A percentile compares a stretch with the other conserved stretches of the same genome.
Conservation (phyloP, 148 eudicot species). For the Cornus florida region DNA sequence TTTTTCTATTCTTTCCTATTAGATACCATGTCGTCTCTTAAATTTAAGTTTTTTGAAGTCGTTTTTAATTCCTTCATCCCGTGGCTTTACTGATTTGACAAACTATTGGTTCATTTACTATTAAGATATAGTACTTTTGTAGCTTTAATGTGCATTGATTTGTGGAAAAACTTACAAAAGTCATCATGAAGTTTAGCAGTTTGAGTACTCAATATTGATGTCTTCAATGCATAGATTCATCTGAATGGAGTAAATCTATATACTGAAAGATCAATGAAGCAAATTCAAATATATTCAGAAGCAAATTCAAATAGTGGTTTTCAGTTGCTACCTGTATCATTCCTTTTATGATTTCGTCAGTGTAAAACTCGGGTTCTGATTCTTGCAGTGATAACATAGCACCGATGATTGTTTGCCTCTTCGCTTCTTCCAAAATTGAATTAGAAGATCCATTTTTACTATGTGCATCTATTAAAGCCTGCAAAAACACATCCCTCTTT, state of each 20-base stretch:
- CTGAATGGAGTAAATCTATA: neutral
- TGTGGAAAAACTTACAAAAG: neutral
- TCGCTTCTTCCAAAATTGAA: neutral
- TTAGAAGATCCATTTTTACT: neutral
- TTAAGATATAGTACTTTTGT: neutral
- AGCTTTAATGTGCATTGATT: neutral
- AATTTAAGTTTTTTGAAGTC: too few species aligned
- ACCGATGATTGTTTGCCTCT: slow-evolving; percentile 18
- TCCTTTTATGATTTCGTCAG: slow-evolving; percentile 13
- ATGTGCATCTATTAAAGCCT: slow-evolving; percentile 19
- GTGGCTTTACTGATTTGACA: too few species aligned
- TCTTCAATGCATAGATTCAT: neutral
- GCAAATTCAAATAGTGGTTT: neutral
- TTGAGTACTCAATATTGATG: too few species aligned
- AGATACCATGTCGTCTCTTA: too few species aligned
- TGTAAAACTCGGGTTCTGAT: slow-evolving; percentile 29
- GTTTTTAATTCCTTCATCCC: too few species aligned
- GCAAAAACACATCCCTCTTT: slow-evolving; percentile 21
- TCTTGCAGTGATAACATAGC: slow-evolving; percentile 19
- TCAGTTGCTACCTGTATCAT: neutral
- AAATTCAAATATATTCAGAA: neutral
- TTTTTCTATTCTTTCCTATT: too few species aligned
- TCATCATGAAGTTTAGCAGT: too few species aligned
- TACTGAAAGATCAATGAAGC: neutral
- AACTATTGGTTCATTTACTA: neutral